Evolutionary conservation across 129 eudicot species (phyloP).

Genomic region (Tagetes erecta): DNA sequence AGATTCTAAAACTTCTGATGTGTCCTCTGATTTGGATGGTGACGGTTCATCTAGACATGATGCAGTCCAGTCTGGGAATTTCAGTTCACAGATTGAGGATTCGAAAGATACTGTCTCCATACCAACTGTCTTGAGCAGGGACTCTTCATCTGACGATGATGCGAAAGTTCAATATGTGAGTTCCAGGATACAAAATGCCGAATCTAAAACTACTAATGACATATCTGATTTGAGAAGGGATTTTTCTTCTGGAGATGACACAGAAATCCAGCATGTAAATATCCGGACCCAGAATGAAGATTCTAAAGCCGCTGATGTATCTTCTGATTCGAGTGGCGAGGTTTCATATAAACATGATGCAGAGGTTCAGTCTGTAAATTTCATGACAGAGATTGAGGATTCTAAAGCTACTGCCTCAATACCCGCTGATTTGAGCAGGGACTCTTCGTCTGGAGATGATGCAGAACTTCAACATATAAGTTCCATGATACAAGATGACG

Average conservation of each 20-base stretch:
- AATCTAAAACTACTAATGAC: not conserved
- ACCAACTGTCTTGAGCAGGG: not conserved
- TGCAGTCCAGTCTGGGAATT: not conserved
- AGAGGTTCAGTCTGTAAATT: slow-evolving; percentile 21
- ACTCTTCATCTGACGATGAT: slow-evolving; percentile 13
- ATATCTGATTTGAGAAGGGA: not conserved
- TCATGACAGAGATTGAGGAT: slow-evolving; percentile 1
- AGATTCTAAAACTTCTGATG: not conserved
- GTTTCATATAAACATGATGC: slow-evolving; percentile 16
- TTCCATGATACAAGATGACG: not conserved
- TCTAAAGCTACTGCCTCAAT: not conserved
- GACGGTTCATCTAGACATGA: slow-evolving; percentile 15
- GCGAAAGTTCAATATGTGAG: not conserved
- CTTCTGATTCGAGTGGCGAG: slow-evolving; percentile 17
- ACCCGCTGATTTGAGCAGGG: not conserved
- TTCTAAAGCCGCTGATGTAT: not conserved
- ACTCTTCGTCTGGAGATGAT: slow-evolving; percentile 20
- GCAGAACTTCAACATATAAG: not conserved
- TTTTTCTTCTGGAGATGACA: not conserved
- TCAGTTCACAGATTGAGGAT: slow-evolving; percentile 3
- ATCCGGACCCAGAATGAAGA: not conserved
- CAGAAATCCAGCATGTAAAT: not conserved
- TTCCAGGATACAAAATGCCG: not conserved
- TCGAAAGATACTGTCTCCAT: not conserved
- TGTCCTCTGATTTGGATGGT: not conserved